Percentiles rank a stretch among this genome's conserved stretches.
Evolutionary conservation across 2,329 filamentous ascomycete species (phyloP).

Genomic region (Alternaria infectoria): DNA sequence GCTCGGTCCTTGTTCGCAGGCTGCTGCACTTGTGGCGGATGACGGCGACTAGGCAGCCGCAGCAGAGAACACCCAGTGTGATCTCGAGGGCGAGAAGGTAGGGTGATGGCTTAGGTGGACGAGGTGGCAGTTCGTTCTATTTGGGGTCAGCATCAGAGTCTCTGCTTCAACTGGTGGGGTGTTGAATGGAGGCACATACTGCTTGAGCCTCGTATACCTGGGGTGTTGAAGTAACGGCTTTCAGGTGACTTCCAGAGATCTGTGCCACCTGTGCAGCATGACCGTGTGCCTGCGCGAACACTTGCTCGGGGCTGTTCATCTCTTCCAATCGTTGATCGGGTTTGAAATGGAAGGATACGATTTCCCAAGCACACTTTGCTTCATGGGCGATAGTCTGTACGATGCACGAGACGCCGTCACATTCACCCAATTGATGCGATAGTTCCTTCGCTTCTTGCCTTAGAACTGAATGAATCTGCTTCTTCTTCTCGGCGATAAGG

Average conservation of each 20-base stretch:
- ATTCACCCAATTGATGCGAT: slow-evolving; percentile 50
- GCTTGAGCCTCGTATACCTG: slow-evolving; percentile 21
- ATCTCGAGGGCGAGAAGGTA: slow-evolving; percentile 52
- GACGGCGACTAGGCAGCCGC: slow-evolving; percentile 52
- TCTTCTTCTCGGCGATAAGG: slow-evolving; percentile 45
- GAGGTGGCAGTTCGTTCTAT: slow-evolving; percentile 27
- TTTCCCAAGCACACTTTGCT: slow-evolving; percentile 43
- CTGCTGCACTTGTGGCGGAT: slow-evolving; percentile 58
- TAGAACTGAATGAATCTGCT: slow-evolving; percentile 40
- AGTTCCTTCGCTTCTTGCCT: slow-evolving; percentile 41
- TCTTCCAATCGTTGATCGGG: slow-evolving; percentile 19
- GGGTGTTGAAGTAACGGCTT: slow-evolving; percentile 12
- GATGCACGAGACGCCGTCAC: slow-evolving; percentile 52
- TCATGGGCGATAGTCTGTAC: slow-evolving; percentile 48
- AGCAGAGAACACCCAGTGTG: slow-evolving; percentile 54
- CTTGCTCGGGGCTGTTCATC: slow-evolving; percentile 38
- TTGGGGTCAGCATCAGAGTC: neutral
- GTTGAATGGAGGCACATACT: slow-evolving; percentile 3
- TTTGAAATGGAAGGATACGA: slow-evolving; percentile 39
- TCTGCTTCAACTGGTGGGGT: neutral
- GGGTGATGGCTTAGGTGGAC: slow-evolving; percentile 30
- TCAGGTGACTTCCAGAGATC: slow-evolving; percentile 21
- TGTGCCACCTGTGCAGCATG: slow-evolving; percentile 26
- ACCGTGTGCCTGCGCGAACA: slow-evolving; percentile 22
- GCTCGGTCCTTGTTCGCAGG: slow-evolving; percentile 58